Evolutionary conservation across 768 basidiomycete genomes (phyloP), one percentile per base, ranked within the genome.

Genomic region (Russula sp.): DNA sequence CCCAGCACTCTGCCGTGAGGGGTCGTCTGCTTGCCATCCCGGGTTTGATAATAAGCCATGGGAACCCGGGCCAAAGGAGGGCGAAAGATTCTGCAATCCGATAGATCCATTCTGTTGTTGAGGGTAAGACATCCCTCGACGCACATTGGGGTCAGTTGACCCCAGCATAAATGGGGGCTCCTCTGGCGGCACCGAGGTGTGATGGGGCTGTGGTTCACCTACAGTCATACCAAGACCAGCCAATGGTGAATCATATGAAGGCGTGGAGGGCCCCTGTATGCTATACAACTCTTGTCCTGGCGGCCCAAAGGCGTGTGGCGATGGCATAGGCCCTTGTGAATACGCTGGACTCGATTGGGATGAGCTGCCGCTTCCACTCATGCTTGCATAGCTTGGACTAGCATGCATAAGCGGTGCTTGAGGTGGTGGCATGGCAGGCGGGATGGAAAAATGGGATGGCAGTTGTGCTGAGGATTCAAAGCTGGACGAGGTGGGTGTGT

Each of bases 261-360:
- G 61, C 10, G 64, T 63, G 18, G 57, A 11, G 14, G 62, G 52
- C 0, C 49, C 45, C 16, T 57, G 56, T 5, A 58, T 35, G 35
- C 35, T 42, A 47, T 63, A 65, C 18, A 63, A 3, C 8, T 56
- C 60, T 35, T 16, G 42, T 47, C 49, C 55, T 50, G 55, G 51
- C 29, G 45, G 64, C 41, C 55, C 50, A 45, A 57, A 65, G 16
- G 64, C 42, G 38, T 63, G 64, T 39, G 64, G 56, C 10, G 64
- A 63, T 9, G 61, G 61, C 14, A 62, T 57, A 9, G 56, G 60
- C 14, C 48, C 60, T 29, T 61, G 63, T 56, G 59, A 64, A 55
- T 63, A 63, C 29, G 62, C 62, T 11, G 62, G 62, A 38, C 62
- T 63, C 22, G 62, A 63, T 32, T 63, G 62, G 5, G 62, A 63